Evolutionary conservation across 2,329 filamentous ascomycete species (phyloP).

Genomic region (Tricladium varicosporioides): DNA sequence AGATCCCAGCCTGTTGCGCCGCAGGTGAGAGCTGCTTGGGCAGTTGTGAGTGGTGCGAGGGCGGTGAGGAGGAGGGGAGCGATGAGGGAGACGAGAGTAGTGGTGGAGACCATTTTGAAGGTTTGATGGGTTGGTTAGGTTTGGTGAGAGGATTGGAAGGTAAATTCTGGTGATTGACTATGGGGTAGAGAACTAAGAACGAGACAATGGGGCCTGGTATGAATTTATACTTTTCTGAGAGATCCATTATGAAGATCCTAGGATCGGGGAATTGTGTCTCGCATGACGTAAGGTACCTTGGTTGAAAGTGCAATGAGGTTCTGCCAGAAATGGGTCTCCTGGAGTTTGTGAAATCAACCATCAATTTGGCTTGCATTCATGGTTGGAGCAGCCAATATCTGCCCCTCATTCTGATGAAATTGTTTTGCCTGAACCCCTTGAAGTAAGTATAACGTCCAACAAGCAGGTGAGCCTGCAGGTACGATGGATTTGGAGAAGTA

Average conservation of each 20-base stretch:
- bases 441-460: neutral
- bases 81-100: neutral
- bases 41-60: neutral
- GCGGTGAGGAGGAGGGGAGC: neutral
- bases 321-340: neutral
- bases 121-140: neutral
- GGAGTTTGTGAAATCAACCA: neutral
- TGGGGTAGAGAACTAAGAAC: neutral
- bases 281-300: neutral
- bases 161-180: no score
- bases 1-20: constrained; percentile 1
- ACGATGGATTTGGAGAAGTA: neutral
- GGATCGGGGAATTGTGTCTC: neutral
- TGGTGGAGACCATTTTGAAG: neutral
- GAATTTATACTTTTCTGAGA: neutral
- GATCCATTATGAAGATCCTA: neutral
- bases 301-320: neutral
- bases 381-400: no score
- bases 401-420: no score
- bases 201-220: neutral
- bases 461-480: neutral
- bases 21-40: constrained; percentile 1
- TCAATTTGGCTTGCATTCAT: no score
- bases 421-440: neutral
- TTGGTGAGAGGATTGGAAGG: neutral